phyloP scores from a whole-genome alignment of 108 stramenopile species.

The Epithemia pelagica region DNA sequence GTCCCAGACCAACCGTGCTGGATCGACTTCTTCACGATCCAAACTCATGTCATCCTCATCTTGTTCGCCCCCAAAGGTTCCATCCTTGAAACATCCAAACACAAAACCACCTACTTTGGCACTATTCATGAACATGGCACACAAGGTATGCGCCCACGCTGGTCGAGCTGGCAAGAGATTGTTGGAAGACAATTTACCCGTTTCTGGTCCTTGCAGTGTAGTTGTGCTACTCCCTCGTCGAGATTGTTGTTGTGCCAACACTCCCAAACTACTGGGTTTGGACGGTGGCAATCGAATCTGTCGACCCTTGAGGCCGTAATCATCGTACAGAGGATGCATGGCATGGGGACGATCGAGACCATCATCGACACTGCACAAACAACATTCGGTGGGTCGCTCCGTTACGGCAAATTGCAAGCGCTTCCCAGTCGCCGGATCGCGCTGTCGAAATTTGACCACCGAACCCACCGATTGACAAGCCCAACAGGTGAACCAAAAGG shows the following conservation, averaged over 20 bases:
- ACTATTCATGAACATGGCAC: constrained; percentile 17
- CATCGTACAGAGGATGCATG: constrained; percentile 52
- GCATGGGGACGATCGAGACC: constrained; percentile 30
- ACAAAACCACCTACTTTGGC: neutral
- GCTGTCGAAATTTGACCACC: constrained; percentile 20
- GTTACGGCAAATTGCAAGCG: constrained; percentile 22
- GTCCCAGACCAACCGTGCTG: constrained; percentile 5
- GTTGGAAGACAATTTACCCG: constrained; percentile 1
- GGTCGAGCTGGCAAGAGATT: constrained; percentile 10
- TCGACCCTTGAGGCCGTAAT: constrained; percentile 27
- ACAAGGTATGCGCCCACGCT: constrained; percentile 49
- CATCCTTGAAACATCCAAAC: constrained; percentile 5
- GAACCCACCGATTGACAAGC: constrained; percentile 38
- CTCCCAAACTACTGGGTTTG: neutral
- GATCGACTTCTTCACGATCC: neutral
- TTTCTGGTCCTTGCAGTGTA: neutral
- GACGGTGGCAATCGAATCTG: constrained; percentile 22
- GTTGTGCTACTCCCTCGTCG: neutral
- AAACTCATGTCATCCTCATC: constrained; percentile 9
- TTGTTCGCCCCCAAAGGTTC: constrained; percentile 17
- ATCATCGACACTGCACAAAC: constrained; percentile 28
- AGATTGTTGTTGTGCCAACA: no score
- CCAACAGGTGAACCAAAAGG: constrained; percentile 26
- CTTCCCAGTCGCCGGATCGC: constrained; percentile 13
- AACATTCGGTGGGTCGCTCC: constrained; percentile 42